These are phyloP conservation scores for Plenodomus tracheiphilus DNA, from an alignment of 2,329 filamentous ascomycete species.

Conservation along the genomic window DNA sequence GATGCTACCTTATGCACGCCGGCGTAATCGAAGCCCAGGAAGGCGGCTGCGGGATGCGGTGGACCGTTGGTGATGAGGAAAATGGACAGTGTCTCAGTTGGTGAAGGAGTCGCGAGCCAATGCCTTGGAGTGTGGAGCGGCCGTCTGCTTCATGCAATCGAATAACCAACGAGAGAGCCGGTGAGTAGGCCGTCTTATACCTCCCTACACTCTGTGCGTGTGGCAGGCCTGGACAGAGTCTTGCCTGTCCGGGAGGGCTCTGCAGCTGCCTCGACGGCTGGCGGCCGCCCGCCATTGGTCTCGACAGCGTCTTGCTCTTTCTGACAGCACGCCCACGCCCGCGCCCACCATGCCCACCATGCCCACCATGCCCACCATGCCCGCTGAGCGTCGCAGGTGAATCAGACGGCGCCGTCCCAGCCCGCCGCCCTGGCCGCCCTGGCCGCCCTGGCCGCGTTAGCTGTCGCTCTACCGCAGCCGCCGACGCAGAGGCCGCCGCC, in stretches of 20 bases:
- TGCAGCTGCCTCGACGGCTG: conserved; percentile 37
- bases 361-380: too few relatives aligned
- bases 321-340: conserved; percentile 23
- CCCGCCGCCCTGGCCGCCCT: conserved; percentile 18
- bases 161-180: conserved; percentile 25
- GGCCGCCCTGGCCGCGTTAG: conserved; percentile 20
- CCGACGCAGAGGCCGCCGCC: conserved; percentile 16
- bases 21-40: conserved; percentile 3
- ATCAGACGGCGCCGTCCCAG: conserved; percentile 24
- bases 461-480: conserved; percentile 13
- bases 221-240: conserved; percentile 21
- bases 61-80: conserved; percentile 21
- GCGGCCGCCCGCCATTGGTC: conserved; percentile 40
- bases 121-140: conserved; percentile 28
- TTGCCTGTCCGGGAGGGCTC: conserved; percentile 37
- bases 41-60: conserved; percentile 18
- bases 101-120: conserved; percentile 24
- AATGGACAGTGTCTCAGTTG: conserved; percentile 31
- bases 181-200: conserved; percentile 40
- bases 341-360: too few relatives aligned
- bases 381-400: conserved; percentile 28
- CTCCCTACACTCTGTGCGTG: conserved; percentile 27
- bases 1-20: conserved; percentile 11
- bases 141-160: conserved; percentile 32
- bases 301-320: conserved; percentile 36